Base-by-base conservation (phyloP, 1,139 yeast species). In the Blastobotrys indianensis region DNA sequence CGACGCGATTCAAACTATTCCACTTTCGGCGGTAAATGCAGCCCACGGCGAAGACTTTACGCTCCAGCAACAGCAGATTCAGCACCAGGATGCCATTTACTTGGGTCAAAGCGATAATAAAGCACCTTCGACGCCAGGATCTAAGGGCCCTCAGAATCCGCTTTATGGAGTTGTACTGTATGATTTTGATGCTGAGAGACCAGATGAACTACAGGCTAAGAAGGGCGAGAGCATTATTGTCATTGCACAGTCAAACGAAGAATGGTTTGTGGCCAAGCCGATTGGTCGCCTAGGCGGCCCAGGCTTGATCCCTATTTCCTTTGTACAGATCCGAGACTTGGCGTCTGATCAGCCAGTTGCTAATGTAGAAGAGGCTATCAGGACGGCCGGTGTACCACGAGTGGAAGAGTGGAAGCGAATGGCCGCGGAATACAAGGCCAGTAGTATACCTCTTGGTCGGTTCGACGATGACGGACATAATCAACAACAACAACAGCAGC, bases 251-350 rank as follows among this genome's bases (percentile, higher is more conserved):
- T 94, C 92, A 60, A 92, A 87, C 50, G 86, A 75, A 56, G 98
- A 92, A 66, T 92, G 98, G 98, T 90, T 88, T 60, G 94, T 92
- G 49, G 97, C 97, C 11, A 92, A 92, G 63, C 97, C 97, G 6
- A 85, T 92, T 45, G 94, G 94, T 52, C 73, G 97, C 45, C 72
- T 92, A 42, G 98, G 98, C 12, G 98, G 97, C 0, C 97, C 97
- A 0, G 98, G 98, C 1, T 73, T 92, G 48, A 94, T 92, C 10
- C 98, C 98, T 0, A 94, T 86, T 3, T 79, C 87, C 25, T 92
- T 85, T 61, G 94, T 92, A 30, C 85, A 86, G 60, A 77, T 92
- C 40, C 79, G 92, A 37, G 95, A 92, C 63, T 75, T 88, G 50
- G 72, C 80, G 32, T 72, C 85, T 1, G 83, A 82, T 25, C 63